A percentile compares a stretch with the other conserved stretches of the same genome.
Conservation (phyloP, 139 green algal species). For the Chlamydomonas urium region DNA sequence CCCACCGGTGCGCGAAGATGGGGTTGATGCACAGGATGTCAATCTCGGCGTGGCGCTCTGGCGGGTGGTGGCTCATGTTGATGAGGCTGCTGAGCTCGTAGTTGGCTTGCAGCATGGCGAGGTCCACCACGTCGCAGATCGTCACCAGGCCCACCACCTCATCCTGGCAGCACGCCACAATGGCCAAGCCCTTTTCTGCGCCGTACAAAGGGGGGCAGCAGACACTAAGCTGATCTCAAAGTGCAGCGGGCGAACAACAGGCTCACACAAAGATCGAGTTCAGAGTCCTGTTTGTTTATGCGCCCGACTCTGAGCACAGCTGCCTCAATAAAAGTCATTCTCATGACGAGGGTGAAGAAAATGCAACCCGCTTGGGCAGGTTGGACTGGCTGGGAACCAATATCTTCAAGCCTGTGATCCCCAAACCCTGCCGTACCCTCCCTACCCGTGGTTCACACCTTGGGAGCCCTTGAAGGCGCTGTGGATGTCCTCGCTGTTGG, state of each 20-base stretch:
- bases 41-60: conserved; percentile 42
- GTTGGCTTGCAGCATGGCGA: conserved; percentile 42
- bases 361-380: too few relatives aligned
- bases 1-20: conserved; percentile 47
- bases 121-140: conserved; percentile 35
- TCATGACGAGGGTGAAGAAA: too few relatives aligned
- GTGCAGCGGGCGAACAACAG: too few relatives aligned
- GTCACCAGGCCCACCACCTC: conserved; percentile 52
- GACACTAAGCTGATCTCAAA: too few relatives aligned
- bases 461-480: conserved; percentile 32
- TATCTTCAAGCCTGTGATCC: background rate
- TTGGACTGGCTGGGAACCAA: too few relatives aligned
- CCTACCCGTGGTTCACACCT: background rate
- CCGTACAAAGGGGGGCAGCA: too few relatives aligned
- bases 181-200: conserved; percentile 15
- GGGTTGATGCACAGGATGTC: conserved; percentile 59
- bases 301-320: too few relatives aligned
- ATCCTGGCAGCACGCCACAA: conserved; percentile 29
- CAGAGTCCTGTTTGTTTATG: too few relatives aligned
- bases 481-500: conserved; percentile 30
- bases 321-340: too few relatives aligned
- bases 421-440: conserved; percentile 2
- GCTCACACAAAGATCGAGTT: too few relatives aligned
- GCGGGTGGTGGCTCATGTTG: conserved; percentile 21
- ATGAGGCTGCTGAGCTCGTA: conserved; percentile 37